Evolutionary conservation across 768 basidiomycete species (phyloP).

Genomic region (Termitomyces sp.): DNA sequence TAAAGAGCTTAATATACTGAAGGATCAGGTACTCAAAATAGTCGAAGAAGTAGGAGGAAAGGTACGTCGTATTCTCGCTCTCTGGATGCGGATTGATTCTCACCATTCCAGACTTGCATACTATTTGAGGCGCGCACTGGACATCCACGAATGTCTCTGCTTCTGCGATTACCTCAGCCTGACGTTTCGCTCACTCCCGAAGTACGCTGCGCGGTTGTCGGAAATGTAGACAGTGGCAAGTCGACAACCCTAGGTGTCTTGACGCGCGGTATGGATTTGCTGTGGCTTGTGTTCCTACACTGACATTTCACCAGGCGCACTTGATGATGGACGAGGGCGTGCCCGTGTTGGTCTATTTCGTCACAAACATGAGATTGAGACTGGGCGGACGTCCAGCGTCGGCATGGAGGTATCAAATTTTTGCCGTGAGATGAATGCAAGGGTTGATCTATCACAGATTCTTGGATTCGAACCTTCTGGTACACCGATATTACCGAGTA

Average conservation of each 20-base stretch:
- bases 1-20: constrained; percentile 47
- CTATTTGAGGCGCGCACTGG: constrained; percentile 42
- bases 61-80: constrained; percentile 29
- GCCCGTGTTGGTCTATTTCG: constrained; percentile 88
- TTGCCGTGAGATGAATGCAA: background rate
- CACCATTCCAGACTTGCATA: constrained; percentile 41
- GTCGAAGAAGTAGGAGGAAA: constrained; percentile 81
- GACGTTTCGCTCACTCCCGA: constrained; percentile 80
- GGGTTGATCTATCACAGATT: constrained; percentile 44
- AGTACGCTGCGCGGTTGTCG: constrained; percentile 92
- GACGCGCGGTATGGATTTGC: constrained; percentile 62
- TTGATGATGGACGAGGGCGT: constrained; percentile 78
- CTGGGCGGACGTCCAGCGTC: constrained; percentile 90
- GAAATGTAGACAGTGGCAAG: constrained; percentile 93
- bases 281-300: constrained; percentile 9
- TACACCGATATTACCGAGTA: constrained; percentile 70
- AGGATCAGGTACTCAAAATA: constrained; percentile 34
- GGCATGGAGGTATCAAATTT: constrained; percentile 78
- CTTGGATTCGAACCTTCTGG: constrained; percentile 82
- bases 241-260: constrained; percentile 92
- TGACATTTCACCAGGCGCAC: constrained; percentile 41
- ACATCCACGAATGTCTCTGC: constrained; percentile 51
- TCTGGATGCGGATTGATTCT: background rate
- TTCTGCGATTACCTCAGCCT: constrained; percentile 72
- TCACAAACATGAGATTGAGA: constrained; percentile 97